phyloP scores from a whole-genome alignment of 441 rosid genomes.

The Adansonia gregorii region DNA sequence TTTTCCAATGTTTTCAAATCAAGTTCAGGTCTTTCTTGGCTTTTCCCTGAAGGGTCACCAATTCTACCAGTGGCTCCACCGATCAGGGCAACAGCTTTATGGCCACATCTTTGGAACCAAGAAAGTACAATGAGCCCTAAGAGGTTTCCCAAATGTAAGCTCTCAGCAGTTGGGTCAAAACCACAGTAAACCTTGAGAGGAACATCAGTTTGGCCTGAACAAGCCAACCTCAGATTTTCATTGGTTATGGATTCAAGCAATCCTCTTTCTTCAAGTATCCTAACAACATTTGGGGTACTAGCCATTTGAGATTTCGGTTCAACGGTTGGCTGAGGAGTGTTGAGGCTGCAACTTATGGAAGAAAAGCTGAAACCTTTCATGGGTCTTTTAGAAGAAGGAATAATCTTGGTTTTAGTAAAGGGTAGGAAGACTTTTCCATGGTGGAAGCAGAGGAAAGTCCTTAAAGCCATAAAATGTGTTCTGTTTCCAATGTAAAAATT shows the following conservation, averaged over 20 bases:
- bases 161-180: slow-evolving; percentile 94
- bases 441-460: slow-evolving; percentile 41
- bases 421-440: slow-evolving; percentile 41
- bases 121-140: slow-evolving; percentile 90
- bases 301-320: slow-evolving; percentile 33
- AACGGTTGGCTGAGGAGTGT: slow-evolving; percentile 39
- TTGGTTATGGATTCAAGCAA: slow-evolving; percentile 79
- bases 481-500: not conserved
- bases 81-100: slow-evolving; percentile 71
- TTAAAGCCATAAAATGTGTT: slow-evolving; percentile 41
- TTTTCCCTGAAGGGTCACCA: slow-evolving; percentile 97
- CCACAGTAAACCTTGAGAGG: slow-evolving; percentile 82
- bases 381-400: slow-evolving; percentile 29
- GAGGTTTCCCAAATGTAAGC: slow-evolving; percentile 89
- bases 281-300: slow-evolving; percentile 54
- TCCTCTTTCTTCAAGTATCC: slow-evolving; percentile 77
- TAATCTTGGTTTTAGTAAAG: slow-evolving; percentile 33
- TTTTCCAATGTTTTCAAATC: slow-evolving; percentile 56
- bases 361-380: slow-evolving; percentile 36
- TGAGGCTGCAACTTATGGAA: slow-evolving; percentile 44
- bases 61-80: slow-evolving; percentile 95
- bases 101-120: slow-evolving; percentile 93
- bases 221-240: slow-evolving; percentile 66
- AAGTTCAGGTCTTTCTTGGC: slow-evolving; percentile 87
- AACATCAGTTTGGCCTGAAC: slow-evolving; percentile 41